Evolutionary conservation across 2,329 filamentous ascomycete genomes (phyloP).

Genomic region (Apiospora sp.): DNA sequence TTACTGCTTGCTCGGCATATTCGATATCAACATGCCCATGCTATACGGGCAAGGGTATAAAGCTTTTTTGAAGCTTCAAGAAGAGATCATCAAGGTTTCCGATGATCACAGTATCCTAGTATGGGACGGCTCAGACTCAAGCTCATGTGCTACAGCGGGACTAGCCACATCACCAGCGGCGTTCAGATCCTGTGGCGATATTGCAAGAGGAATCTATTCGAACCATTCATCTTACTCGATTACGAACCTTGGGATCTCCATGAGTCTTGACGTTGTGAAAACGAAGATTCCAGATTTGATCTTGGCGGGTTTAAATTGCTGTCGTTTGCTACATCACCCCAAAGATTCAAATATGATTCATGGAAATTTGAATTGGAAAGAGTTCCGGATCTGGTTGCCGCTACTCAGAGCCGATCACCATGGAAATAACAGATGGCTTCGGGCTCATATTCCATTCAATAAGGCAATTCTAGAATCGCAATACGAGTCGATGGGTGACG

Average conservation of each 20-base stretch:
- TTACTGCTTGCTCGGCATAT: constrained; percentile 54
- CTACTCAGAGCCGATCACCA: too few species aligned
- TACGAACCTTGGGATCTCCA: neutral
- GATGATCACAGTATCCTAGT: constrained; percentile 42
- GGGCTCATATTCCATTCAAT: neutral
- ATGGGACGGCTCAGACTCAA: constrained; percentile 30
- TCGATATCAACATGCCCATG: constrained; percentile 52
- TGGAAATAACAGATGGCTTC: neutral
- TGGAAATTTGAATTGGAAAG: too few species aligned
- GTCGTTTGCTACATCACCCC: neutral
- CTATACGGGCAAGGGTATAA: constrained; percentile 49
- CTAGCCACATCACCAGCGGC: neutral
- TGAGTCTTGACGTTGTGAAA: neutral
- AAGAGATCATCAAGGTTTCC: constrained; percentile 44
- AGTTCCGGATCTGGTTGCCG: neutral
- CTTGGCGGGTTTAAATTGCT: neutral
- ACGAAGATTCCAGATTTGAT: neutral
- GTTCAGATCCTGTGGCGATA: neutral
- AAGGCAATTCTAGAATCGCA: too few species aligned
- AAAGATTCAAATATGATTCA: too few species aligned
- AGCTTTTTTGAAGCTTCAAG: constrained; percentile 44
- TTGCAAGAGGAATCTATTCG: neutral
- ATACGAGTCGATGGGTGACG: too few species aligned
- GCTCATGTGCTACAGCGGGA: neutral
- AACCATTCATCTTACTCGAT: neutral